Percentiles rank a stretch among this genome's conserved stretches.
phyloP scores from a whole-genome alignment of 202 grass and related monocot species.

The Elaeis oleifera region DNA sequence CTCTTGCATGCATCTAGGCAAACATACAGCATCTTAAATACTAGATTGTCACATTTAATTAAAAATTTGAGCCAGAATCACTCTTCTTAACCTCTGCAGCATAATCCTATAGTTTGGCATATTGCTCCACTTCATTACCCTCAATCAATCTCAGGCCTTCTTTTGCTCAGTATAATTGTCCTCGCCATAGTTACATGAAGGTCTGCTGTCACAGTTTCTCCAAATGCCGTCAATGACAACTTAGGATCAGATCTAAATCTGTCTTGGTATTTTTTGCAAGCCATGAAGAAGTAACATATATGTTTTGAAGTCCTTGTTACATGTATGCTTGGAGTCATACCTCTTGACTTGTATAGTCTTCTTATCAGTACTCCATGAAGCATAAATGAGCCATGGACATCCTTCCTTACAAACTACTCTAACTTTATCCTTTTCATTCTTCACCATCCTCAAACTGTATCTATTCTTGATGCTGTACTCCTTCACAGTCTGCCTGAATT shows the following conservation, averaged over 20 bases:
- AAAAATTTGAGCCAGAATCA: too few relatives aligned
- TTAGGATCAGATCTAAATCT: slow-evolving; percentile 8
- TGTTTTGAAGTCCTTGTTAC: background rate
- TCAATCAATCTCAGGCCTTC: too few relatives aligned
- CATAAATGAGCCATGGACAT: slow-evolving; percentile 2
- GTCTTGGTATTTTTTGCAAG: background rate
- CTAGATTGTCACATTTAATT: too few relatives aligned
- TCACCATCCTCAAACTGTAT: background rate
- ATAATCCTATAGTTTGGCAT: too few relatives aligned
- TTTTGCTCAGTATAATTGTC: background rate
- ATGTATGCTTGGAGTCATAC: background rate
- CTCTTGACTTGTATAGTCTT: slow-evolving; percentile 11
- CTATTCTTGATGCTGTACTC: slow-evolving; percentile 23
- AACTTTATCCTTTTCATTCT: slow-evolving; percentile 11
- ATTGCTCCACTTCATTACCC: too few relatives aligned
- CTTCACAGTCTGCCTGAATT: background rate
- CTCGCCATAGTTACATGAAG: background rate
- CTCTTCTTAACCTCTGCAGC: too few relatives aligned
- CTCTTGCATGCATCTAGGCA: too few relatives aligned
- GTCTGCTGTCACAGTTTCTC: background rate
- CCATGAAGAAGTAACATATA: background rate
- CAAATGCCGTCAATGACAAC: background rate
- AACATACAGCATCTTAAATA: too few relatives aligned
- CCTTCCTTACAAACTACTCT: slow-evolving; percentile 15
- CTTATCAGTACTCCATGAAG: background rate